Base-by-base conservation (phyloP, 768 basidiomycete species). In the Termitomyces titanicus region DNA sequence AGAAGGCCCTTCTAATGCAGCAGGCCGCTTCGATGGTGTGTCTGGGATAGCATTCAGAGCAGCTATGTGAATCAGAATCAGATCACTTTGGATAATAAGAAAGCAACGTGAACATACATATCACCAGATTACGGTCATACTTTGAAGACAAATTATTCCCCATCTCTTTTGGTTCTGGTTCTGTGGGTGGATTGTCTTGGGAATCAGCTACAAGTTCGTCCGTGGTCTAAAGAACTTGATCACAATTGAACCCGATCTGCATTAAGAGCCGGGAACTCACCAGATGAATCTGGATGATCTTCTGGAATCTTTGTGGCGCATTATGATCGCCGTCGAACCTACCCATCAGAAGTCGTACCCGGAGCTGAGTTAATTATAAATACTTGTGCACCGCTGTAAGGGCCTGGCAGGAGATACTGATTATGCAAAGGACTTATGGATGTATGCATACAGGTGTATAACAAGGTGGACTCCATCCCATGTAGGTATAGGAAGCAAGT, bases 361-460 rank as follows among this genome's bases (percentile, higher is more conserved):
- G n/a, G n/a, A n/a, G n/a, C n/a, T n/a, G n/a, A n/a, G n/a, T n/a
- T n/a, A n/a, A n/a, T n/a, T n/a, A n/a, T n/a, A n/a, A n/a, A n/a
- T n/a, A n/a, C n/a, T n/a, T n/a, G n/a, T n/a, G n/a, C n/a, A n/a
- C n/a, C n/a, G n/a, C n/a, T n/a, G n/a, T n/a, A n/a, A n/a, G n/a
- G n/a, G n/a, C n/a, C n/a, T n/a, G n/a, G n/a, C n/a, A n/a, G n/a
- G n/a, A n/a, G n/a, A n/a, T n/a, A n/a, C n/a, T n/a, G n/a, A n/a
- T n/a, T n/a, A n/a, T n/a, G n/a, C n/a, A n/a, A n/a, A n/a, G n/a
- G n/a, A n/a, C n/a, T n/a, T n/a, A n/a, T n/a, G n/a, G n/a, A 40
- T 53, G 24, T 42, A 51, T 39, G 46, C 44, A 48, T 58, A 51
- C 29, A 48, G 25, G 47, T 47, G 47, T 58, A 52, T 46, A 51